These are phyloP conservation scores for Typha latifolia DNA, from an alignment of 176 grass and related monocot genomes.

Conservation along the genomic window DNA sequence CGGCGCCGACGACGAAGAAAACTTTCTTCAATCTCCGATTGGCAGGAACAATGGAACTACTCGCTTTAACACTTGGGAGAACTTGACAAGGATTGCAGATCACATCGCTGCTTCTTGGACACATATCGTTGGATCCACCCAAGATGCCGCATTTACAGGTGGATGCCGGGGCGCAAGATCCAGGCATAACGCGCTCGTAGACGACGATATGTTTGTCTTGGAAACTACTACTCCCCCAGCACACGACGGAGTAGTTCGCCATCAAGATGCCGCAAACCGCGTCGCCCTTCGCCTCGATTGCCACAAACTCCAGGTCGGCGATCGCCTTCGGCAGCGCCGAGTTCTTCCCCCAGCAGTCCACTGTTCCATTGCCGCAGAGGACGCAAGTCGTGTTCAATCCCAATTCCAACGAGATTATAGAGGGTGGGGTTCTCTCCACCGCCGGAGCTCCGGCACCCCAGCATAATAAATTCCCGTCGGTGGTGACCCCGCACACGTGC, in stretches of 20 bases:
- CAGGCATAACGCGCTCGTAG: slow-evolving; percentile 45
- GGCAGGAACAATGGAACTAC: neutral
- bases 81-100: slow-evolving; percentile 42
- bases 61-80: slow-evolving; percentile 12
- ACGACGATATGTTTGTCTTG: slow-evolving; percentile 13
- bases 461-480: slow-evolving; percentile 28
- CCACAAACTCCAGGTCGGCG: slow-evolving; percentile 22
- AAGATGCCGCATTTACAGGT: slow-evolving; percentile 35
- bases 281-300: slow-evolving; percentile 48
- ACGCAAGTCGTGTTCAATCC: slow-evolving; percentile 62
- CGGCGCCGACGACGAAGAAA: slow-evolving; percentile 4
- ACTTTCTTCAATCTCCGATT: neutral
- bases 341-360: slow-evolving; percentile 42
- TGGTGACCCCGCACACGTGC: slow-evolving; percentile 59
- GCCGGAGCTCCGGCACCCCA: slow-evolving; percentile 50
- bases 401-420: slow-evolving; percentile 42
- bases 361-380: slow-evolving; percentile 7
- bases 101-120: slow-evolving; percentile 33
- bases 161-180: slow-evolving; percentile 19
- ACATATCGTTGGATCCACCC: slow-evolving; percentile 21
- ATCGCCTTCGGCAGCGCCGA: neutral
- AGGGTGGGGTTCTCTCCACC: neutral
- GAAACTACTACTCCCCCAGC: slow-evolving; percentile 57
- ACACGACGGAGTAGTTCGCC: slow-evolving; percentile 46
- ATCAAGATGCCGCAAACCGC: slow-evolving; percentile 22